These are phyloP conservation scores for Gymnopilus dilepis DNA, from an alignment of 768 basidiomycete species.

Conservation along the genomic window DNA sequence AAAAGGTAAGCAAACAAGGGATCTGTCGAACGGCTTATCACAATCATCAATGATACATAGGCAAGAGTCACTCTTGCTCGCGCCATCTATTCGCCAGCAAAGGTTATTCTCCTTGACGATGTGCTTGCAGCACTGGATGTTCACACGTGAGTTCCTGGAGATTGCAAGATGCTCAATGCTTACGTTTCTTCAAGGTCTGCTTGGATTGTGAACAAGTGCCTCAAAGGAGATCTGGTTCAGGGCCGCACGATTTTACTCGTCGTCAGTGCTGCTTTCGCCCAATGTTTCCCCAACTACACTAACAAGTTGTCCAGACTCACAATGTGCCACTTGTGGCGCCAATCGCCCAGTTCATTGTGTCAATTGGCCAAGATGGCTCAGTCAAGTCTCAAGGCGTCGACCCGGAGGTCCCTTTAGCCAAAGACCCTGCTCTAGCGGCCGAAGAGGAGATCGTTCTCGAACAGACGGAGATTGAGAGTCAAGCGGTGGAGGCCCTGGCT, in stretches of 20 bases:
- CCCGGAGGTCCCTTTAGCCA: slow-evolving; percentile 43
- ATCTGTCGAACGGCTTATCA: not conserved
- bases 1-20: slow-evolving; percentile 10
- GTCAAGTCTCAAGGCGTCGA: slow-evolving; percentile 50
- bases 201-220: slow-evolving; percentile 77
- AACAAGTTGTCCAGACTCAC: slow-evolving; percentile 37
- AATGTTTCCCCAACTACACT: not conserved
- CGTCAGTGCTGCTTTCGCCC: slow-evolving; percentile 35
- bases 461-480: slow-evolving; percentile 30
- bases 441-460: slow-evolving; percentile 41
- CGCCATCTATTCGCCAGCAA: slow-evolving; percentile 53
- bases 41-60: slow-evolving; percentile 21
- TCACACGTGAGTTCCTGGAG: slow-evolving; percentile 29
- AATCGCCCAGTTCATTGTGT: slow-evolving; percentile 59
- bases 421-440: slow-evolving; percentile 35
- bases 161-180: not conserved
- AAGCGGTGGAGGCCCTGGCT: slow-evolving; percentile 23
- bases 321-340: slow-evolving; percentile 54
- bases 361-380: slow-evolving; percentile 55
- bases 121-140: slow-evolving; percentile 66
- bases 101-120: slow-evolving; percentile 74
- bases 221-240: slow-evolving; percentile 73
- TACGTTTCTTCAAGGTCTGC: slow-evolving; percentile 56
- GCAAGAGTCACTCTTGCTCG: slow-evolving; percentile 52
- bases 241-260: slow-evolving; percentile 84